Conservation (phyloP, 306 rosid genomes). For the Mimosa bimucronata region DNA sequence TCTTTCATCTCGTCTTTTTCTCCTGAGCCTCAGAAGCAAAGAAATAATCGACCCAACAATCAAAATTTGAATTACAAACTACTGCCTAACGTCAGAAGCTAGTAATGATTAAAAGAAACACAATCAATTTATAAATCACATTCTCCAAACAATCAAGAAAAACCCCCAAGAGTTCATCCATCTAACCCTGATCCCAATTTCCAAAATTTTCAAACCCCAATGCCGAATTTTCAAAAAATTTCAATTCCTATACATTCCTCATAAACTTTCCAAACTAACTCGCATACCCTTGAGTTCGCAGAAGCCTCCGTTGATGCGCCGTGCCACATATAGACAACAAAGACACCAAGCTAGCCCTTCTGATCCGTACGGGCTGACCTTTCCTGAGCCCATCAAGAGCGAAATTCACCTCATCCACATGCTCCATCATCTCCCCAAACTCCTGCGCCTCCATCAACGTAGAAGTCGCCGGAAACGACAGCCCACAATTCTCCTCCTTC, state of each 20-base stretch:
- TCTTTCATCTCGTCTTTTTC: neutral
- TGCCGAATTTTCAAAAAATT: neutral
- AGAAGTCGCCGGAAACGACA: constrained; percentile 69
- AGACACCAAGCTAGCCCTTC: constrained; percentile 85
- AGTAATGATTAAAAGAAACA: neutral
- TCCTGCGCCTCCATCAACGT: constrained; percentile 99
- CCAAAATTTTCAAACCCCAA: constrained; percentile 19
- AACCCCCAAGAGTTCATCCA: neutral
- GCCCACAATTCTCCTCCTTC: constrained; percentile 28
- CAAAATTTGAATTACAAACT: constrained; percentile 14
- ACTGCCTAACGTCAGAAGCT: constrained; percentile 5
- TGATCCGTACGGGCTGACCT: constrained; percentile 91
- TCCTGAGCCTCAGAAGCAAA: neutral
- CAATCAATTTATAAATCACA: neutral
- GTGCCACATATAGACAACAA: constrained; percentile 81
- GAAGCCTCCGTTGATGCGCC: constrained; percentile 80
- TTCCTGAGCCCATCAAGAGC: constrained; percentile 88
- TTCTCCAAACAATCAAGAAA: constrained; percentile 12
- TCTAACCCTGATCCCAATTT: constrained; percentile 23
- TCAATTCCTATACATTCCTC: neutral
- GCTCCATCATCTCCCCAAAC: constrained; percentile 99
- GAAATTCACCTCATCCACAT: constrained; percentile 91
- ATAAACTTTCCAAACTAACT: neutral
- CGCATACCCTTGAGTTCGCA: constrained; percentile 88
- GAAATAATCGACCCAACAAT: constrained; percentile 8